Conservation (phyloP, 2,329 filamentous ascomycete species). For the Pseudogymnoascus sp. region DNA sequence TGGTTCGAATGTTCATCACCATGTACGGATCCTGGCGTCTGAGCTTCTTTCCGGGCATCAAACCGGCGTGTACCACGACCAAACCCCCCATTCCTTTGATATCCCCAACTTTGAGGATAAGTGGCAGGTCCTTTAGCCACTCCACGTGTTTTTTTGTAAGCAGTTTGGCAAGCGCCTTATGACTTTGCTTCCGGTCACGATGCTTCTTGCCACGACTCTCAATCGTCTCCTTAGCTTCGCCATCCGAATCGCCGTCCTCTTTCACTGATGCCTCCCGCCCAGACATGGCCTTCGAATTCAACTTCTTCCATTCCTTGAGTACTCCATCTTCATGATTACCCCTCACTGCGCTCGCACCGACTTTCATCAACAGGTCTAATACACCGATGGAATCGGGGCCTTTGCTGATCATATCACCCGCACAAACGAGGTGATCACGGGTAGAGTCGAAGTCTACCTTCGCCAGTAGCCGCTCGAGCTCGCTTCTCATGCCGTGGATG, state of each 20-base stretch:
- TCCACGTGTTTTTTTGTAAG: conserved; percentile 47
- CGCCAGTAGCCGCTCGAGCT: conserved; percentile 58
- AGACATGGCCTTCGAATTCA: conserved; percentile 25
- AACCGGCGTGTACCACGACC: conserved; percentile 75
- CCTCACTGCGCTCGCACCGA: conserved; percentile 73
- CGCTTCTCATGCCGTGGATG: conserved; percentile 76
- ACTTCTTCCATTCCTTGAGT: conserved; percentile 53
- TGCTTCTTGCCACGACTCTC: background rate
- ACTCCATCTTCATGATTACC: conserved; percentile 91
- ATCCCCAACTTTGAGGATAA: conserved; percentile 68
- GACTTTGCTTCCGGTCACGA: conserved; percentile 16
- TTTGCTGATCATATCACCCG: conserved; percentile 77
- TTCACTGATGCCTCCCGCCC: conserved; percentile 25
- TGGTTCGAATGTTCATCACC: conserved; percentile 85
- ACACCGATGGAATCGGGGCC: conserved; percentile 77
- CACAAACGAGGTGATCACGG: conserved; percentile 67
- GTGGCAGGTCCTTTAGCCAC: conserved; percentile 65
- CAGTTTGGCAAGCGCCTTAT: conserved; percentile 24
- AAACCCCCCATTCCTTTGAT: conserved; percentile 56
- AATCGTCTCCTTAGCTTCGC: background rate
- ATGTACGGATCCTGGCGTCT: conserved; percentile 67
- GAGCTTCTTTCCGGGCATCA: conserved; percentile 68
- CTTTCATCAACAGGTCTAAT: conserved; percentile 63
- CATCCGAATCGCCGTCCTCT: conserved; percentile 15
- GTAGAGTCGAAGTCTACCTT: conserved; percentile 56